These are phyloP conservation scores for Leersia perrieri DNA, from an alignment of 176 grass and related monocot species.

Conservation along the genomic window DNA sequence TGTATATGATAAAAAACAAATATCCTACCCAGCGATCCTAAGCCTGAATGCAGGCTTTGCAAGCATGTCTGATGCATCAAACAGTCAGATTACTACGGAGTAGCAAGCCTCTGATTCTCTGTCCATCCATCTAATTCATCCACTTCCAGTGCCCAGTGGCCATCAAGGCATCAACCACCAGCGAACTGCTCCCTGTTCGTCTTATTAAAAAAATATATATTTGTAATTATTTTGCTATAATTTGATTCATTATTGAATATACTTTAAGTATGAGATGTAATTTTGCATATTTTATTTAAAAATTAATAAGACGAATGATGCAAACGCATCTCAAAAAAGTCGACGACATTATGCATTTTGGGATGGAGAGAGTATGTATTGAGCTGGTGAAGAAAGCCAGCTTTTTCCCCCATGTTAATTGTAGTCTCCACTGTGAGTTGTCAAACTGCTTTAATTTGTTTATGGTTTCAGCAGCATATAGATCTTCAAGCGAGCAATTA, in stretches of 20 bases:
- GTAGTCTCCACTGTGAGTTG: not conserved
- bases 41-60: not conserved
- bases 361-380: too few relatives aligned
- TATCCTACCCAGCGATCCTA: not conserved
- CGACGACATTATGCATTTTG: too few relatives aligned
- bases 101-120: not conserved
- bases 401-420: not conserved
- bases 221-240: too few relatives aligned
- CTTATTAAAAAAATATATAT: too few relatives aligned
- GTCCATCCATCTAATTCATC: not conserved
- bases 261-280: too few relatives aligned
- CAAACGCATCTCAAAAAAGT: too few relatives aligned
- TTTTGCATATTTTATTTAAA: too few relatives aligned
- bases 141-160: not conserved
- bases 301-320: too few relatives aligned
- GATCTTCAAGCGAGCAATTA: conserved; percentile 12
- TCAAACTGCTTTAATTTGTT: not conserved
- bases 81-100: not conserved
- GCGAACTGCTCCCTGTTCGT: too few relatives aligned
- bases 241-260: too few relatives aligned
- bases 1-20: not conserved
- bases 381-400: not conserved
- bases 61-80: not conserved
- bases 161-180: not conserved
- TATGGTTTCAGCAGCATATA: not conserved